phyloP scores from a whole-genome alignment of 2,329 filamentous ascomycete genomes.

The Xylaria sp. region DNA sequence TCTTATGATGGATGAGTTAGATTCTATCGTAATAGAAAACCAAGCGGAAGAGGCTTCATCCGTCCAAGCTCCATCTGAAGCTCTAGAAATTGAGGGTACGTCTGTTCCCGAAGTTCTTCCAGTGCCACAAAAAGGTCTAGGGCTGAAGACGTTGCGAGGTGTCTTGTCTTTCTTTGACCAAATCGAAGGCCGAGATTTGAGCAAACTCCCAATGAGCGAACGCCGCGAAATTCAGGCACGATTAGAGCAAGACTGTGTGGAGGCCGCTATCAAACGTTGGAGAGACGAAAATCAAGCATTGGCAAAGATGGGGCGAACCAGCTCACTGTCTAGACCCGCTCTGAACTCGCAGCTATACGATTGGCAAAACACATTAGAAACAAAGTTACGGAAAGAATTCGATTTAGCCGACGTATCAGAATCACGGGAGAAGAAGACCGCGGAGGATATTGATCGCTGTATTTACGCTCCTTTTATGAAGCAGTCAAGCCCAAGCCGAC shows the following conservation, averaged over 20 bases:
- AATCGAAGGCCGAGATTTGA: conserved; percentile 64
- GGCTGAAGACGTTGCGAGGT: conserved; percentile 73
- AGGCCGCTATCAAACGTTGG: conserved; percentile 83
- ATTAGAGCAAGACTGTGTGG: conserved; percentile 81
- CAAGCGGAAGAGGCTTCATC: conserved; percentile 14
- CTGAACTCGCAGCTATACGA: conserved; percentile 78
- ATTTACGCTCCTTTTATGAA: conserved; percentile 82
- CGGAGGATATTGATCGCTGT: conserved; percentile 73
- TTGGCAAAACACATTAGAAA: conserved; percentile 77
- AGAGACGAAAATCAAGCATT: conserved; percentile 76
- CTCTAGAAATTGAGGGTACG: neutral
- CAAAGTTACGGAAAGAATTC: conserved; percentile 74
- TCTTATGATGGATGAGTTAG: conserved; percentile 51
- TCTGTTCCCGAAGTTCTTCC: conserved; percentile 55
- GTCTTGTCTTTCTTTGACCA: conserved; percentile 74
- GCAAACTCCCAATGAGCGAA: conserved; percentile 63
- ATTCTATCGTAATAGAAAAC: conserved; percentile 29
- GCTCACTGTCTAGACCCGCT: conserved; percentile 66
- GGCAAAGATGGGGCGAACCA: conserved; percentile 76
- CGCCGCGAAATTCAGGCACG: conserved; percentile 70
- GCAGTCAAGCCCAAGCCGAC: conserved; percentile 72
- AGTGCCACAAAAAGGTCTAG: conserved; percentile 76
- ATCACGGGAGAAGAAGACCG: conserved; percentile 56
- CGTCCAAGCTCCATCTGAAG: neutral
- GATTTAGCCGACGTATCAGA: conserved; percentile 68